Evolutionary conservation across 2,329 filamentous ascomycete genomes (phyloP).

Genomic region (Alternaria gaisen): DNA sequence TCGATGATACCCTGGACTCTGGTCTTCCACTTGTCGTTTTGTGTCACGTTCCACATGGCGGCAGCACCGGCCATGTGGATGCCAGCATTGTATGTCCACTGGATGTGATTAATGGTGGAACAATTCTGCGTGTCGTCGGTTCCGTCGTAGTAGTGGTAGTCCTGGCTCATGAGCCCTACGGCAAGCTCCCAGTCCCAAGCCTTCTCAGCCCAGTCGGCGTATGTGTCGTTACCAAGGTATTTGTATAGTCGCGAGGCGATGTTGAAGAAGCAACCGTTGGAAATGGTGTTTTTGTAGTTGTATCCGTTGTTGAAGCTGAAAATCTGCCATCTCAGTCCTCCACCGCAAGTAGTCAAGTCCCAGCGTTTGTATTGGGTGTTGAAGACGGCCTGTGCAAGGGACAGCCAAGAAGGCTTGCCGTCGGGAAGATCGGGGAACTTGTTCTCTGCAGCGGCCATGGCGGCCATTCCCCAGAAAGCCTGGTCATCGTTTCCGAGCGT

Average conservation of each 20-base stretch:
- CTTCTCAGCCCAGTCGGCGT: slow-evolving; percentile 69
- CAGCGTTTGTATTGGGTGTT: slow-evolving; percentile 74
- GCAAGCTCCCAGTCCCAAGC: slow-evolving; percentile 66
- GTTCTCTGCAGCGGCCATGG: slow-evolving; percentile 66
- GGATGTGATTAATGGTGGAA: slow-evolving; percentile 53
- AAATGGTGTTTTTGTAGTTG: slow-evolving; percentile 83
- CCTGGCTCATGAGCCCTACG: slow-evolving; percentile 60
- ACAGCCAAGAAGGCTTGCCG: slow-evolving; percentile 70
- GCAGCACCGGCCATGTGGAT: slow-evolving; percentile 58
- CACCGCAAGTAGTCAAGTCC: slow-evolving; percentile 72
- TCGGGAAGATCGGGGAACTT: slow-evolving; percentile 55
- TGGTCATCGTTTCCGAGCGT: slow-evolving; percentile 66
- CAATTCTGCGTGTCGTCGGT: slow-evolving; percentile 56
- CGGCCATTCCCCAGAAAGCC: slow-evolving; percentile 66
- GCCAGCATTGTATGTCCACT: slow-evolving; percentile 60
- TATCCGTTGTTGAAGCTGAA: slow-evolving; percentile 78
- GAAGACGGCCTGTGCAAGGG: slow-evolving; percentile 76
- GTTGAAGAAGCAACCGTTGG: slow-evolving; percentile 84
- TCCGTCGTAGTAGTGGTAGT: slow-evolving; percentile 58
- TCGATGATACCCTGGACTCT: slow-evolving; percentile 48
- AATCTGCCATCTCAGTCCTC: slow-evolving; percentile 84
- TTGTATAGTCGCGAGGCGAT: slow-evolving; percentile 78
- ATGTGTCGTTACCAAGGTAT: slow-evolving; percentile 68
- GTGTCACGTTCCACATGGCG: slow-evolving; percentile 57
- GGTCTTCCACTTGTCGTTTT: slow-evolving; percentile 43